Conservation (phyloP, 176 grass and related monocot genomes). For the Poa pratensis region DNA sequence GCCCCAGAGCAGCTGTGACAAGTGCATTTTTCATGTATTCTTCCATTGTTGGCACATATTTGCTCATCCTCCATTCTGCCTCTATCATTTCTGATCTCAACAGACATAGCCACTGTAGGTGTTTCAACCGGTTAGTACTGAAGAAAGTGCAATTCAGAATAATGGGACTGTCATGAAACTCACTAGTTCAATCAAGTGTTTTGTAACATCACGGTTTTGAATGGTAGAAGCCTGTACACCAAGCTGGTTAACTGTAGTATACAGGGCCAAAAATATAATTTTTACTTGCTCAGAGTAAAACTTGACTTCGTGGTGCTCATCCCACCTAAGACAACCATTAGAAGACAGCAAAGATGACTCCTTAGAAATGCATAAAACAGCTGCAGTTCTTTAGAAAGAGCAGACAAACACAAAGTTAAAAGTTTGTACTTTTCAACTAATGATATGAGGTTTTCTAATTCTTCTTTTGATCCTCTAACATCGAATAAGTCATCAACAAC, state of each 20-base stretch:
- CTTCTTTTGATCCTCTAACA: constrained; percentile 72
- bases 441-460: constrained; percentile 61
- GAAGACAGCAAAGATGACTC: background rate
- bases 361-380: background rate
- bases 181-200: constrained; percentile 61
- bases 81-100: constrained; percentile 73
- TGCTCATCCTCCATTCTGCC: constrained; percentile 49
- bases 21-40: constrained; percentile 67
- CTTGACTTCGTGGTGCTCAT: constrained; percentile 44
- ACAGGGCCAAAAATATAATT: constrained; percentile 63
- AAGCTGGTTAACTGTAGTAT: constrained; percentile 58
- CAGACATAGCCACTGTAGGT: constrained; percentile 58
- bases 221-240: constrained; percentile 48
- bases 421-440: constrained; percentile 64
- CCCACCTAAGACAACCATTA: constrained; percentile 52
- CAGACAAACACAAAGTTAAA: background rate
- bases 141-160: background rate
- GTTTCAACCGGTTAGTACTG: background rate
- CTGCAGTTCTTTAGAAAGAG: background rate
- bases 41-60: constrained; percentile 49
- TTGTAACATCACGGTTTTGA: constrained; percentile 54
- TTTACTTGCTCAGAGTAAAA: constrained; percentile 67
- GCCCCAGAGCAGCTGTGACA: constrained; percentile 63
- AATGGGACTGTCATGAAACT: constrained; percentile 25
- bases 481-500: constrained; percentile 86